A percentile compares a stretch with the other conserved stretches of the same genome.
Evolutionary conservation across 208 protist species (phyloP).

Genomic region (Porcisia deanei): DNA sequence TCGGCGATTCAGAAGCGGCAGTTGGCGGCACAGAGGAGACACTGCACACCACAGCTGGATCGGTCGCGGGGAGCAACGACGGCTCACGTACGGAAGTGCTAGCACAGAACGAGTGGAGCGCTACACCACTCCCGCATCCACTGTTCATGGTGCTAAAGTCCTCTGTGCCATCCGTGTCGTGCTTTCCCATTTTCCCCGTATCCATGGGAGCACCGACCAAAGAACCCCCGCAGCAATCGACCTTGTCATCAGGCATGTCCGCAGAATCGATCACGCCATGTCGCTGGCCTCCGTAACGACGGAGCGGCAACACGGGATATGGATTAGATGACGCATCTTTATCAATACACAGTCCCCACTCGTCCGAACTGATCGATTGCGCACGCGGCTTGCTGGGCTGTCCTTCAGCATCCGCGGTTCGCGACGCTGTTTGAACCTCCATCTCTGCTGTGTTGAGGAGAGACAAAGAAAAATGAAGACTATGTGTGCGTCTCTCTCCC

Average conservation of each 20-base stretch:
- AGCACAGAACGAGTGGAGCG: constrained; percentile 26
- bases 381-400: neutral
- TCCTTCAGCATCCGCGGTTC: neutral
- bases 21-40: neutral
- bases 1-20: constrained; percentile 6
- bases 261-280: neutral
- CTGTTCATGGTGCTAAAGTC: constrained; percentile 27
- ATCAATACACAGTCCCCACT: neutral
- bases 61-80: constrained; percentile 5
- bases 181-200: neutral
- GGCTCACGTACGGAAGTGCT: constrained; percentile 1
- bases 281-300: neutral
- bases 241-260: neutral
- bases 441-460: neutral
- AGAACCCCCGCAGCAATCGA: neutral
- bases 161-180: neutral
- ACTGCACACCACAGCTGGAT: neutral
- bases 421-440: neutral
- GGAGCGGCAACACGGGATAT: neutral
- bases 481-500: neutral
- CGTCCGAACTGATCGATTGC: neutral
- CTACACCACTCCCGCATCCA: constrained; percentile 40
- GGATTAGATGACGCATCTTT: neutral
- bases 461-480: neutral
- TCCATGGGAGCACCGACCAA: neutral